phyloP scores from a whole-genome alignment of 352 stramenopile species.

The Globisporangium carolinianum region DNA sequence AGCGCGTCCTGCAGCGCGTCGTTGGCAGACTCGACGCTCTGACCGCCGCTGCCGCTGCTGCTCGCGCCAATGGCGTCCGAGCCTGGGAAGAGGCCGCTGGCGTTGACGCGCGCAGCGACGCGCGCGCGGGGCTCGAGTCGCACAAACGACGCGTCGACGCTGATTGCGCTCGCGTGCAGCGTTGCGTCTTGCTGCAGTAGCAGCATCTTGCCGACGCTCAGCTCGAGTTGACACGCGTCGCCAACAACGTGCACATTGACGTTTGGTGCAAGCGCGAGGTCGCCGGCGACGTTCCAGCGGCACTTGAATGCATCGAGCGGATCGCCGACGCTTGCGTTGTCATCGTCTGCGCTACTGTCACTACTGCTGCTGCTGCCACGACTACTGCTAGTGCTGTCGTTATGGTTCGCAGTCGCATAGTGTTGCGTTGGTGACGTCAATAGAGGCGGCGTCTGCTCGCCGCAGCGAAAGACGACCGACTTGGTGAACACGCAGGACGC shows the following conservation, averaged over 20 bases:
- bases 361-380: background rate
- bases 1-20: constrained; percentile 21
- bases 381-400: background rate
- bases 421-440: background rate
- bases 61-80: constrained; percentile 40
- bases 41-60: constrained; percentile 46
- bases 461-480: constrained; percentile 41
- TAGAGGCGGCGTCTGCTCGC: background rate
- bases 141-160: constrained; percentile 56
- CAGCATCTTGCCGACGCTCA: constrained; percentile 52
- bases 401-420: background rate
- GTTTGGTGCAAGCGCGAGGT: constrained; percentile 30
- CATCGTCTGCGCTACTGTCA: background rate
- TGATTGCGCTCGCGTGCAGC: constrained; percentile 37
- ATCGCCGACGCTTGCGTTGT: constrained; percentile 1
- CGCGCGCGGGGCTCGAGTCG: constrained; percentile 33
- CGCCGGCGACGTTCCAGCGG: constrained; percentile 54
- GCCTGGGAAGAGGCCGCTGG: constrained; percentile 26
- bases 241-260: constrained; percentile 35
- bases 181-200: constrained; percentile 23
- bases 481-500: constrained; percentile 42
- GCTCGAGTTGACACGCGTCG: constrained; percentile 46
- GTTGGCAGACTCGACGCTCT: constrained; percentile 29
- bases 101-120: constrained; percentile 24
- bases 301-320: constrained; percentile 29